Evolutionary conservation across 2,329 filamentous ascomycete genomes (phyloP).

Genomic region (Dactylellina leptospora): DNA sequence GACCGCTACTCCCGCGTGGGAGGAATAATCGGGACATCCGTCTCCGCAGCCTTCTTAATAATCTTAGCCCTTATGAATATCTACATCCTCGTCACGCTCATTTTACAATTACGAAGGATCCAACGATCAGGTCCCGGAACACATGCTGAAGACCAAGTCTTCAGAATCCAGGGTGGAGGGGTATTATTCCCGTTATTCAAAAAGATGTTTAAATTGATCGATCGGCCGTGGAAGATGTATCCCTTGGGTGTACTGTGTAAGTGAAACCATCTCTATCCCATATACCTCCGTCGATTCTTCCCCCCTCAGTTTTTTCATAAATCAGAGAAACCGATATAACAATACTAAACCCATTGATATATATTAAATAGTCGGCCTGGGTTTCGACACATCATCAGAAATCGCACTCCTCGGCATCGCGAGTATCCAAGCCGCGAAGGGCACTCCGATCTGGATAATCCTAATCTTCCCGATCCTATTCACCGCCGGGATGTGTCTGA

Average conservation of each 20-base stretch:
- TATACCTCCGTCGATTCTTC: background rate
- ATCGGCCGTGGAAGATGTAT: slow-evolving; percentile 93
- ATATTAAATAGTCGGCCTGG: slow-evolving; percentile 70
- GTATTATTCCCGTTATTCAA: slow-evolving; percentile 77
- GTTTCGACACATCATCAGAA: slow-evolving; percentile 95
- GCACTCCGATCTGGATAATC: slow-evolving; percentile 93
- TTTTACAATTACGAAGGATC: slow-evolving; percentile 72
- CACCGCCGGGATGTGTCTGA: slow-evolving; percentile 94
- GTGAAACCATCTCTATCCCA: slow-evolving; percentile 2
- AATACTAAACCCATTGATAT: background rate
- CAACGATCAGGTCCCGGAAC: slow-evolving; percentile 68
- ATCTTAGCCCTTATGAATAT: slow-evolving; percentile 83
- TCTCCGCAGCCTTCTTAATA: slow-evolving; percentile 83
- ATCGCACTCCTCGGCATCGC: slow-evolving; percentile 91
- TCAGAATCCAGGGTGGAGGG: slow-evolving; percentile 72
- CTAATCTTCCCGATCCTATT: slow-evolving; percentile 90
- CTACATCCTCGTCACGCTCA: slow-evolving; percentile 82
- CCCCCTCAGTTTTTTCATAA: no score
- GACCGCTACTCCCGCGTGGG: slow-evolving; percentile 81
- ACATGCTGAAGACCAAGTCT: slow-evolving; percentile 57
- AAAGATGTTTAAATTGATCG: slow-evolving; percentile 77
- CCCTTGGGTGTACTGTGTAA: slow-evolving; percentile 79
- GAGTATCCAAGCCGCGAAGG: slow-evolving; percentile 82
- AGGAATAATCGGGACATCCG: slow-evolving; percentile 86
- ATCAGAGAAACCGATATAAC: no score